Conservation (phyloP, 108 stramenopile genomes). For the Ochromonas danica region DNA sequence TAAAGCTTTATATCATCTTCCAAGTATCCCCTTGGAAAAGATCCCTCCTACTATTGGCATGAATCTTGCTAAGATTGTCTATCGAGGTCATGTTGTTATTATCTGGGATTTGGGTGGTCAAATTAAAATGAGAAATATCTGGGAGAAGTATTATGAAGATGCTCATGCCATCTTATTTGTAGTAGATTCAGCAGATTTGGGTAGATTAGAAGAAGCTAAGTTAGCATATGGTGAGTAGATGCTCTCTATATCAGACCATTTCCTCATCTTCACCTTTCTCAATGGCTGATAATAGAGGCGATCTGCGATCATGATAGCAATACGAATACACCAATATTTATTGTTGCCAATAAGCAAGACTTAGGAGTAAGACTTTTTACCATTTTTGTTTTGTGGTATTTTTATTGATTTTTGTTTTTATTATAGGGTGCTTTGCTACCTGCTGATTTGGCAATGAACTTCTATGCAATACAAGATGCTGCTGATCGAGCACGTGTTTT, state of each 20-base stretch:
- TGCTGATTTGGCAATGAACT: slow-evolving; percentile 51
- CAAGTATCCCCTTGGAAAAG: slow-evolving; percentile 55
- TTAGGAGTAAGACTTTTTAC: no score
- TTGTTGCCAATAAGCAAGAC: slow-evolving; percentile 62
- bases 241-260: neutral
- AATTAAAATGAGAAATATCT: slow-evolving; percentile 52
- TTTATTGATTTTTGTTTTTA: neutral
- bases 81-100: slow-evolving; percentile 50
- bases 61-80: slow-evolving; percentile 56
- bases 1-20: slow-evolving; percentile 46
- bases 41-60: slow-evolving; percentile 61
- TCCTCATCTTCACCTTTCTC: neutral
- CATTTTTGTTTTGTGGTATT: no score
- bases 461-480: slow-evolving; percentile 39
- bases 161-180: slow-evolving; percentile 60
- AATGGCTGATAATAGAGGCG: slow-evolving; percentile 35
- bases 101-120: slow-evolving; percentile 64
- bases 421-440: slow-evolving; percentile 40
- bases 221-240: slow-evolving; percentile 45
- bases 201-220: slow-evolving; percentile 56
- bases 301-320: slow-evolving; percentile 54
- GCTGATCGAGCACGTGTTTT: neutral
- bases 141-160: slow-evolving; percentile 62
- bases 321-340: slow-evolving; percentile 50
- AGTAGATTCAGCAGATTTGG: slow-evolving; percentile 58